Conservation (phyloP, 2,329 filamentous ascomycete species). For the Fusarium praegraminearum region DNA sequence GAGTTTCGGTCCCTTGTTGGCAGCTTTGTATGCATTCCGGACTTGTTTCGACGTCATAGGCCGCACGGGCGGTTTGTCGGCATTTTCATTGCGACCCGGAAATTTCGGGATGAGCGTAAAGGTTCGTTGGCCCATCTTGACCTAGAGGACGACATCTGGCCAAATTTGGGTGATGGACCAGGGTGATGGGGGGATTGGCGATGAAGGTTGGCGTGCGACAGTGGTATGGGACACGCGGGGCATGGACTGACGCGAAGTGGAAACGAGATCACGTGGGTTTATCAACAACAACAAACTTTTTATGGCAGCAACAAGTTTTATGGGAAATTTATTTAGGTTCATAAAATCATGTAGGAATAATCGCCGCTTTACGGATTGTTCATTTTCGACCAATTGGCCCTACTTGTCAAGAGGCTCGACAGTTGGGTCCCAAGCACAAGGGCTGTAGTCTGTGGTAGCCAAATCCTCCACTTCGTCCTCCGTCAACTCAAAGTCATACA, state of each 20-base stretch:
- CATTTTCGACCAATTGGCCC: neutral
- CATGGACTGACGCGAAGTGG: constrained; percentile 38
- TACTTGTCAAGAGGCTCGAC: constrained; percentile 59
- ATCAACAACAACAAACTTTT: constrained; percentile 21
- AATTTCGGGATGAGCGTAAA: constrained; percentile 59
- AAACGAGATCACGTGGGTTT: constrained; percentile 46
- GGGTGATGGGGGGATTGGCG: neutral
- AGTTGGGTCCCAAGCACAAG: constrained; percentile 69
- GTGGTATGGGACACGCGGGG: constrained; percentile 30
- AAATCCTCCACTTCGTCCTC: constrained; percentile 64
- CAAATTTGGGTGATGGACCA: neutral
- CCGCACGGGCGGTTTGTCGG: constrained; percentile 38
- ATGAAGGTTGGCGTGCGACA: neutral
- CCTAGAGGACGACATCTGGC: constrained; percentile 38
- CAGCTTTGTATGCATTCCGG: constrained; percentile 54
- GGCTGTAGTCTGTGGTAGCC: constrained; percentile 64
- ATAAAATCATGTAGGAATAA: neutral
- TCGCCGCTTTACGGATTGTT: neutral
- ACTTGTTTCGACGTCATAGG: constrained; percentile 60
- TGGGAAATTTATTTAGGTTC: neutral
- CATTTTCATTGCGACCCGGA: constrained; percentile 39
- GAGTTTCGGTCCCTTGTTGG: constrained; percentile 54
- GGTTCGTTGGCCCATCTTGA: constrained; percentile 57
- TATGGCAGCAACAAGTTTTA: neutral
- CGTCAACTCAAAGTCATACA: constrained; percentile 68